phyloP scores from a whole-genome alignment of 2,329 filamentous ascomycete genomes.

The Paraphaeosphaeria sporulosa region DNA sequence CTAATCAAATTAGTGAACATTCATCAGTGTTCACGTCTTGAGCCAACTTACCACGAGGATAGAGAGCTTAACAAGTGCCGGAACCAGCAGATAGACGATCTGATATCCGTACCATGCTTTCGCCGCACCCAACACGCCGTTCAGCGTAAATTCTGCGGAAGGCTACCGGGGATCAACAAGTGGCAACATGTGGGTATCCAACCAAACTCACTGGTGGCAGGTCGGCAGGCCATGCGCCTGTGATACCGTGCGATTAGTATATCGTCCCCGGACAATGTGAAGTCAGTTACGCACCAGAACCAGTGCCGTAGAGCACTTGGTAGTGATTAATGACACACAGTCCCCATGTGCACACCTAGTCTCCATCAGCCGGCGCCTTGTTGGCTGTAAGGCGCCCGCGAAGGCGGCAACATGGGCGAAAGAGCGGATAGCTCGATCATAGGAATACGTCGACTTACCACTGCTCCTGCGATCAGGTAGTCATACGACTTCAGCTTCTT shows the following conservation, averaged over 20 bases:
- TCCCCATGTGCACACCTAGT: slow-evolving; percentile 34
- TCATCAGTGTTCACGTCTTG: not conserved
- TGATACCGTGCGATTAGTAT: not conserved
- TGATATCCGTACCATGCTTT: slow-evolving; percentile 38
- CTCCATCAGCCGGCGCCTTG: not conserved
- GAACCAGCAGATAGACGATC: slow-evolving; percentile 33
- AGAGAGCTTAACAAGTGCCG: slow-evolving; percentile 35
- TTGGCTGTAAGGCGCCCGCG: not conserved
- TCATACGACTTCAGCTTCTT: slow-evolving; percentile 34
- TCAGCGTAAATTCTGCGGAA: slow-evolving; percentile 10
- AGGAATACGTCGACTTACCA: slow-evolving; percentile 25
- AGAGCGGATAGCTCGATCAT: not conserved
- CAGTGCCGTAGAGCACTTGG: slow-evolving; percentile 35
- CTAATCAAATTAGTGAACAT: not conserved
- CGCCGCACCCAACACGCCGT: slow-evolving; percentile 18
- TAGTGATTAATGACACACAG: slow-evolving; percentile 38
- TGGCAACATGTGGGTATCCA: not conserved
- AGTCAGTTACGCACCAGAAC: slow-evolving; percentile 14
- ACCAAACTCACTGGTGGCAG: slow-evolving; percentile 12
- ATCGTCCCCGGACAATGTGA: not conserved
- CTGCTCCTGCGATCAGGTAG: slow-evolving; percentile 29
- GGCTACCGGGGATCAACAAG: slow-evolving; percentile 7
- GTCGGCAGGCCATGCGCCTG: slow-evolving; percentile 9
- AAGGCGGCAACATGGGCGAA: not conserved
- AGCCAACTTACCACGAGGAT: slow-evolving; percentile 24